Evolutionary conservation across 306 rosid genomes (phyloP).

Genomic region (Elaeagnus macrophylla): DNA sequence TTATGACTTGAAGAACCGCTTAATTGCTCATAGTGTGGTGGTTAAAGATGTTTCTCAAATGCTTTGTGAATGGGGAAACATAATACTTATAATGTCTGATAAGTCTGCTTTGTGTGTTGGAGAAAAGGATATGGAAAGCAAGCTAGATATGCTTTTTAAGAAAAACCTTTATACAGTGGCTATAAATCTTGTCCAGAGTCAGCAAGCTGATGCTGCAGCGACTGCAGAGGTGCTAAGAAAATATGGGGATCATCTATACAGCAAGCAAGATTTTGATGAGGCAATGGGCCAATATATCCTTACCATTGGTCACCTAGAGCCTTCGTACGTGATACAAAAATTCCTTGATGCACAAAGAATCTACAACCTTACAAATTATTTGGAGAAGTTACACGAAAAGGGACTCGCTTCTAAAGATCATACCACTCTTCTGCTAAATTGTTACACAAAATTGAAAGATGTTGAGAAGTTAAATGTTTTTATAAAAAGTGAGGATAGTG

Average conservation of each 20-base stretch:
- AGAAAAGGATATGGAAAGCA: slow-evolving; percentile 99
- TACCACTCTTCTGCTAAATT: slow-evolving; percentile 85
- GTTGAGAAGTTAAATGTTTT: slow-evolving; percentile 78
- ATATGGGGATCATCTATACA: slow-evolving; percentile 84
- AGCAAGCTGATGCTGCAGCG: slow-evolving; percentile 97
- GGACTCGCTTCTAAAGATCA: slow-evolving; percentile 98
- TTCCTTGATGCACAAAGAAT: slow-evolving; percentile 98
- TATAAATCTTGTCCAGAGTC: slow-evolving; percentile 91
- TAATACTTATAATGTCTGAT: slow-evolving; percentile 79
- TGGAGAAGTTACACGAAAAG: slow-evolving; percentile 92
- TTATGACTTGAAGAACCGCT: slow-evolving; percentile 85
- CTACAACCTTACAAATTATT: slow-evolving; percentile 89
- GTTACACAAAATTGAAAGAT: slow-evolving; percentile 95
- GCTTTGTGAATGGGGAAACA: slow-evolving; percentile 98
- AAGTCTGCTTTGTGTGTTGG: slow-evolving; percentile 84
- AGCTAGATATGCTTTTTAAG: slow-evolving; percentile 93
- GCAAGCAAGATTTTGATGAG: slow-evolving; percentile 96
- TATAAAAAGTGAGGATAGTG: slow-evolving; percentile 72
- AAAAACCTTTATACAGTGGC: slow-evolving; percentile 88
- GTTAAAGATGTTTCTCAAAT: slow-evolving; percentile 85
- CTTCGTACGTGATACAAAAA: slow-evolving; percentile 93
- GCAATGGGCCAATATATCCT: slow-evolving; percentile 89
- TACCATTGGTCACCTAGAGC: slow-evolving; percentile 98
- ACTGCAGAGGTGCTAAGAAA: slow-evolving; percentile 95
- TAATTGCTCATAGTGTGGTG: slow-evolving; percentile 76